Percentiles rank a stretch among this genome's conserved stretches.
Evolutionary conservation across 805 yeast genomes (phyloP).

Genomic region (Sugiyamaella floridensis): DNA sequence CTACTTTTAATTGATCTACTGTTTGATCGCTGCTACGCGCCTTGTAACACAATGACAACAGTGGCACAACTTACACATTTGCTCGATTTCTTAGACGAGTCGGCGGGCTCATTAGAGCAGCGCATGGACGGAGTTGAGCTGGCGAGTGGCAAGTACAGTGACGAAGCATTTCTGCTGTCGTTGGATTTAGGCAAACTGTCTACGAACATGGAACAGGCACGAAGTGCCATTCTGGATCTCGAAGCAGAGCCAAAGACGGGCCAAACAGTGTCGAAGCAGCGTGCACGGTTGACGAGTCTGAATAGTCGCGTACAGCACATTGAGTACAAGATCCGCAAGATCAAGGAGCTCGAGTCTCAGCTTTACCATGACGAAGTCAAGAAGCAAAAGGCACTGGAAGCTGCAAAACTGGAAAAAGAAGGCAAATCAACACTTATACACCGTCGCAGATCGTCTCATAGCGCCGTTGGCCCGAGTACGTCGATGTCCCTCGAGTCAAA

Average conservation of each 20-base stretch:
- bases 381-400: neutral
- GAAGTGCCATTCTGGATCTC: constrained; percentile 16
- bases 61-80: neutral
- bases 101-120: neutral
- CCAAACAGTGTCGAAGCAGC: neutral
- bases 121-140: neutral
- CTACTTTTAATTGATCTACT: neutral
- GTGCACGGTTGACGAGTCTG: constrained; percentile 10
- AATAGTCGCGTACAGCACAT: constrained; percentile 12
- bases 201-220: constrained; percentile 18
- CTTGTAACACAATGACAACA: neutral
- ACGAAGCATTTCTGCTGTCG: constrained; percentile 15
- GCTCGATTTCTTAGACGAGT: neutral
- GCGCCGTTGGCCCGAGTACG: neutral
- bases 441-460: neutral
- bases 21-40: neutral
- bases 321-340: constrained; percentile 7
- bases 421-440: neutral
- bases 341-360: constrained; percentile 7
- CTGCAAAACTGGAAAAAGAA: neutral
- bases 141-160: neutral
- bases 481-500: constrained; percentile 18
- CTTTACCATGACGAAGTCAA: neutral
- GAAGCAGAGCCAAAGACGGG: constrained; percentile 4
- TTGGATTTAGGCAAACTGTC: constrained; percentile 14